Evolutionary conservation across 2,329 filamentous ascomycete genomes (phyloP).

Genomic region (Pestalotiopsis fici): DNA sequence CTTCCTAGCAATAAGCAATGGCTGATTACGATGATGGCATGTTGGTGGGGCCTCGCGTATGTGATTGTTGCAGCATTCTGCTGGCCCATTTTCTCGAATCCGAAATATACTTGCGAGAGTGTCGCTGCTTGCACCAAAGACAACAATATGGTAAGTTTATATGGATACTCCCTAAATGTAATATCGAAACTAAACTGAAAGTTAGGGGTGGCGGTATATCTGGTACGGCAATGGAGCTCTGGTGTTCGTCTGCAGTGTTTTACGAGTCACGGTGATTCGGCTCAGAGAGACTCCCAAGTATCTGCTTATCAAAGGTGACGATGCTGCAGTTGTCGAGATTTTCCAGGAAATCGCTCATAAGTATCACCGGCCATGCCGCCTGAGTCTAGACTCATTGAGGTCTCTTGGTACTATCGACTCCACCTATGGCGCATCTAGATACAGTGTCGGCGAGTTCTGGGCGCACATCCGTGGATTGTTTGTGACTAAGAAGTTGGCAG

Average conservation of each 20-base stretch:
- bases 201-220: constrained; percentile 49
- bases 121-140: not conserved
- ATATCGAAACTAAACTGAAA: not conserved
- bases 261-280: constrained; percentile 53
- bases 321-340: constrained; percentile 48
- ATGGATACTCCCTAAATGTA: not conserved
- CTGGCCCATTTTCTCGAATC: constrained; percentile 35
- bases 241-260: constrained; percentile 49
- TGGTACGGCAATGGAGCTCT: constrained; percentile 47
- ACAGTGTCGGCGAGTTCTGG: constrained; percentile 32
- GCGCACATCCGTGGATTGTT: constrained; percentile 68
- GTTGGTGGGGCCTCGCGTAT: constrained; percentile 52
- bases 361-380: constrained; percentile 38
- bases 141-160: not conserved
- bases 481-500: constrained; percentile 56
- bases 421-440: constrained; percentile 33
- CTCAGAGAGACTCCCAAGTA: constrained; percentile 63
- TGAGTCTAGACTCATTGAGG: constrained; percentile 46
- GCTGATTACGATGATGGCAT: constrained; percentile 63
- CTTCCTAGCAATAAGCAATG: constrained; percentile 58
- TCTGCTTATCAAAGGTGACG: constrained; percentile 51
- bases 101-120: not conserved
- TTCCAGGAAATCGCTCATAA: constrained; percentile 37
- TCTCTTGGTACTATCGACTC: constrained; percentile 43
- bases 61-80: constrained; percentile 46